Evolutionary conservation across 345 rosid species (phyloP), one percentile per base, ranked within the genome.

Genomic region (Turnera subulata): DNA sequence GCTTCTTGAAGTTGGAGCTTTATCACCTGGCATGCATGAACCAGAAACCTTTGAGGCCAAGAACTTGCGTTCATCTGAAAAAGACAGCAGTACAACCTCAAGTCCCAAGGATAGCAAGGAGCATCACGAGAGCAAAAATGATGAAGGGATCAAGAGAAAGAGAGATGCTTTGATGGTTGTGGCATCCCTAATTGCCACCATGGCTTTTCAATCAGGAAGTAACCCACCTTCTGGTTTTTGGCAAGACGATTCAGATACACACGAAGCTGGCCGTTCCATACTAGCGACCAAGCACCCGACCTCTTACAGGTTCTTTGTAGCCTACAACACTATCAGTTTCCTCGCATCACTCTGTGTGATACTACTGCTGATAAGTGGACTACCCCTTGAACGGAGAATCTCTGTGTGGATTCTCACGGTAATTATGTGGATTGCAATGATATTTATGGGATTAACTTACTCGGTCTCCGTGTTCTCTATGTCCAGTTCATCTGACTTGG

Each of bases 321-420:
- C 37, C 19, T 48, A 51, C 46, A 65, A 61, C 47, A 69, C 71
- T 2, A 23, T 47, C 0, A 59, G 61, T 24, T 78, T 74, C 18
- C 45, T 71, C 14, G 55, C 72, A 19, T 70, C 78, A 1, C 16
- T 74, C 52, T 61, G 76, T 48, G 69, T 73, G 46, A 73, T 74
- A 19, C 40, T 78, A 49, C 42, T 70, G 0, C 58, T 70, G 55
- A 65, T 73, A 5, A 60, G 76, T 15, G 78, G 78, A 0, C 52
- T 77, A 22, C 73, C 76, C 20, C 50, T 61, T 43, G 39, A 35
- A 56, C 23, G 53, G 5, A 61, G 76, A 17, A 71, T 61, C 44
- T 67, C 44, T 15, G 48, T 74, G 69, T 78, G 79, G 79, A 37
- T n/a, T n/a, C n/a, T n/a, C n/a, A n/a, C n/a, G n/a, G n/a, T n/a